Percentiles rank a stretch among this genome's conserved stretches.
These are phyloP conservation scores for Teratosphaeria viscida DNA, from an alignment of 2,329 filamentous ascomycete genomes.

Conservation along the genomic window DNA sequence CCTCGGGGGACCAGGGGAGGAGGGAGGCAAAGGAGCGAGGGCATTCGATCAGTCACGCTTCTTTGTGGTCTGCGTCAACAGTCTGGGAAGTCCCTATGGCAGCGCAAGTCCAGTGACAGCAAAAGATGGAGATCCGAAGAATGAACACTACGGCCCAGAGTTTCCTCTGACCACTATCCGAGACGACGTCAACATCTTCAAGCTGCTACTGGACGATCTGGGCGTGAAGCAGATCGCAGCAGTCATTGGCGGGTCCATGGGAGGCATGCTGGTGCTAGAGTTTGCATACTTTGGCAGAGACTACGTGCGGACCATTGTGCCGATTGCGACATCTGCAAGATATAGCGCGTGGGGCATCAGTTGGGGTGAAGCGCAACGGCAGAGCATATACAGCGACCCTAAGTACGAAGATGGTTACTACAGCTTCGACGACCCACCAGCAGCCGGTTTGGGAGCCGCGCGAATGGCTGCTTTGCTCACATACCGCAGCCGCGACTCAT, in stretches of 20 bases:
- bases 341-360: slow-evolving; percentile 87
- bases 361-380: slow-evolving; percentile 79
- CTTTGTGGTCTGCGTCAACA: slow-evolving; percentile 80
- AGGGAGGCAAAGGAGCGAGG: slow-evolving; percentile 19
- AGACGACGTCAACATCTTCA: slow-evolving; percentile 87
- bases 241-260: slow-evolving; percentile 75
- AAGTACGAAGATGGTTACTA: slow-evolving; percentile 99
- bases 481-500: slow-evolving; percentile 92
- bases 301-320: slow-evolving; percentile 70
- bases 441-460: slow-evolving; percentile 79
- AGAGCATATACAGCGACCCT: slow-evolving; percentile 94
- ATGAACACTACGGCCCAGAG: slow-evolving; percentile 81
- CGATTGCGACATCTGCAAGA: slow-evolving; percentile 73
- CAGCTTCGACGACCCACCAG: slow-evolving; percentile 71
- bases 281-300: slow-evolving; percentile 85
- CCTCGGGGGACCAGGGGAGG: slow-evolving; percentile 61
- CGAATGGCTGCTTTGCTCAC: slow-evolving; percentile 95
- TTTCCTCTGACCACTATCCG: slow-evolving; percentile 92
- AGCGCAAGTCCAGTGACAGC: slow-evolving; percentile 81
- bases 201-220: slow-evolving; percentile 66
- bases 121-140: slow-evolving; percentile 65
- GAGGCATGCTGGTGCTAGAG: slow-evolving; percentile 83
- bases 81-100: slow-evolving; percentile 73
- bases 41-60: slow-evolving; percentile 75
- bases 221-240: slow-evolving; percentile 69